Evolutionary conservation across 331 rosid species (phyloP).

Genomic region (Malus hybrid): DNA sequence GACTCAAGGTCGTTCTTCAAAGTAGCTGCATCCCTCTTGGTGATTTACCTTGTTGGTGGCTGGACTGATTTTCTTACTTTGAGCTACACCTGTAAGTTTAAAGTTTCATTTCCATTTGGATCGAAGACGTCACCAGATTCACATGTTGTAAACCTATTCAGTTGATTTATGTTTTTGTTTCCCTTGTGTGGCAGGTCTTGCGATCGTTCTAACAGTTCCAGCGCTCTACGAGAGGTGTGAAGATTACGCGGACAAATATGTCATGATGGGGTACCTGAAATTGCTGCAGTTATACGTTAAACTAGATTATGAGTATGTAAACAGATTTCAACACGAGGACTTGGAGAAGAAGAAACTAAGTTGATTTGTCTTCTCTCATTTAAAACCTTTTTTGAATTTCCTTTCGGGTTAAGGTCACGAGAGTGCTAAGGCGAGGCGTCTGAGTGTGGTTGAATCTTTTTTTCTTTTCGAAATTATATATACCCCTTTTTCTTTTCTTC

Average conservation of each 20-base stretch:
- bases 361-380: constrained; percentile 30
- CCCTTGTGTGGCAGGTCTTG: constrained; percentile 56
- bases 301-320: constrained; percentile 39
- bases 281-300: constrained; percentile 48
- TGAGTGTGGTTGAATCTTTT: constrained; percentile 13
- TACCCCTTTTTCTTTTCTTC: not conserved
- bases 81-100: constrained; percentile 66
- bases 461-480: not conserved
- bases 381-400: constrained; percentile 5
- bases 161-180: constrained; percentile 12
- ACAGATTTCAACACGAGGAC: constrained; percentile 44
- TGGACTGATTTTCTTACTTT: constrained; percentile 78
- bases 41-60: constrained; percentile 66
- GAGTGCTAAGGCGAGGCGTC: constrained; percentile 20
- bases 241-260: constrained; percentile 52
- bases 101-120: constrained; percentile 22
- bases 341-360: constrained; percentile 67
- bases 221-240: constrained; percentile 79
- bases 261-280: constrained; percentile 43
- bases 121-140: not conserved
- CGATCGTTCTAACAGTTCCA: constrained; percentile 67
- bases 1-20: constrained; percentile 72
- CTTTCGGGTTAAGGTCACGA: constrained; percentile 14
- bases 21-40: constrained; percentile 67
- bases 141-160: not conserved